phyloP scores from a whole-genome alignment of 2,329 filamentous ascomycete genomes.

The Esteya vermicola region DNA sequence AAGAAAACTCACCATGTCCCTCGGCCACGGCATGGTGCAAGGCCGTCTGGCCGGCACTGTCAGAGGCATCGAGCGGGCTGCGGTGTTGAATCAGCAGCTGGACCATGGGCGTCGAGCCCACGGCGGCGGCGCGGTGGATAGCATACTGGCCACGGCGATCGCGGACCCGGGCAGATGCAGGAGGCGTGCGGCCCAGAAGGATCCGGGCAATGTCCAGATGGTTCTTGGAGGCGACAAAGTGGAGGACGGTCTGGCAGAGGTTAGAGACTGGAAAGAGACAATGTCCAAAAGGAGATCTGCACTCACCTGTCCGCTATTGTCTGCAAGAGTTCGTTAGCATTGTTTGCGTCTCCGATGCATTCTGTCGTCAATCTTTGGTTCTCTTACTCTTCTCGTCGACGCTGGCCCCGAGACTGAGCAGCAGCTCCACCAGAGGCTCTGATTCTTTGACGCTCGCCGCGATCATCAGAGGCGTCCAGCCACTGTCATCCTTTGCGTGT shows the following conservation, averaged over 20 bases:
- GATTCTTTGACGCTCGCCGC: slow-evolving; percentile 59
- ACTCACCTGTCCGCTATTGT: slow-evolving; percentile 48
- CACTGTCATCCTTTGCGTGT: slow-evolving; percentile 49
- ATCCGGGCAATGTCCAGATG: slow-evolving; percentile 69
- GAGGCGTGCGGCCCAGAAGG: slow-evolving; percentile 55
- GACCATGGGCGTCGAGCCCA: slow-evolving; percentile 79
- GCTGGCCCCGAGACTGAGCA: slow-evolving; percentile 57
- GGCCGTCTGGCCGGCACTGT: slow-evolving; percentile 71
- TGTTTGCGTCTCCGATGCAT: background rate
- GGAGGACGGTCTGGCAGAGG: slow-evolving; percentile 60
- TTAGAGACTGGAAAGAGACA: background rate
- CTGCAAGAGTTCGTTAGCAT: slow-evolving; percentile 25
- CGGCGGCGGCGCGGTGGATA: slow-evolving; percentile 80
- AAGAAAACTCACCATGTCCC: slow-evolving; percentile 40
- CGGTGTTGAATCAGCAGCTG: slow-evolving; percentile 61
- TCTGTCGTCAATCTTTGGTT: background rate
- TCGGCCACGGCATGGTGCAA: slow-evolving; percentile 79
- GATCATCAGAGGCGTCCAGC: slow-evolving; percentile 80
- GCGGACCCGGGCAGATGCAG: slow-evolving; percentile 63
- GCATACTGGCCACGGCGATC: slow-evolving; percentile 83
- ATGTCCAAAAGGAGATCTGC: too few species aligned
- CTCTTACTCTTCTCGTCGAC: slow-evolving; percentile 54
- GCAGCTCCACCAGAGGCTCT: slow-evolving; percentile 51
- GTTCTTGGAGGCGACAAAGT: slow-evolving; percentile 83
- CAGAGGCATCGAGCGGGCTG: slow-evolving; percentile 73